Base-by-base conservation (phyloP, 202 grass and related monocot genomes). In the Musa balbisiana region DNA sequence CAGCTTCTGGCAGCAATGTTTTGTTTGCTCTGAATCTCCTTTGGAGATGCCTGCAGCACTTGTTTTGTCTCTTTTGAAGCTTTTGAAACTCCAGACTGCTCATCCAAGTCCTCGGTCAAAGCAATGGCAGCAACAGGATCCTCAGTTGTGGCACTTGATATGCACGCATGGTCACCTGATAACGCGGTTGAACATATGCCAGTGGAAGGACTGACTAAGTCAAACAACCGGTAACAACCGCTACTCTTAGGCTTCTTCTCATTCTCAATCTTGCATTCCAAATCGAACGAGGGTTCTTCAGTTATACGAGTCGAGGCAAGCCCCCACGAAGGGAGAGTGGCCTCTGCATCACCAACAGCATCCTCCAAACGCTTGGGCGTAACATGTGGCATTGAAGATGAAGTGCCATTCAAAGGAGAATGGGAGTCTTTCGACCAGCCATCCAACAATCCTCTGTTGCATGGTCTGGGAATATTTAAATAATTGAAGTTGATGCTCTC, bases 21-120 rank as follows among this genome's bases (percentile, higher is more conserved):
- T 51, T 91, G 87, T 70, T 80, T 81, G 74, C 90, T 93, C 84
- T 91, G 93, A 68, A 89, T 97, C 85, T 97, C 93, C 72, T 84
- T 81, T 24, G 86, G 88, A 78, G 73, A 93, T 72, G 80, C 84
- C n/a, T 81, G 83, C 23, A 83, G 22, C 60, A 19, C n/a, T 80
- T 84, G 75, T 27, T 83, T 87, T 65, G 55, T 53, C 23, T 89
- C 78, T 77, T 91, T 91, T 13, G 79, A 72, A 52, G 80, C 62
- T 78, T 84, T 92, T 19, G 86, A 86, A 68, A 91, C 52, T 49
- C 76, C 84, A 13, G 93, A 93, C 23, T 82, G 70, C 80, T 83
- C 87, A 55, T 49, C 78, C 3, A 84, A 87, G 51, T 83, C 83
- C 72, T 89, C 86, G 50, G 69, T 60, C 24, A 80, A 90, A 75